Evolutionary conservation across 2,329 filamentous ascomycete species (phyloP), one percentile per base, ranked within the genome.

Genomic region (Penicillium frequentans): DNA sequence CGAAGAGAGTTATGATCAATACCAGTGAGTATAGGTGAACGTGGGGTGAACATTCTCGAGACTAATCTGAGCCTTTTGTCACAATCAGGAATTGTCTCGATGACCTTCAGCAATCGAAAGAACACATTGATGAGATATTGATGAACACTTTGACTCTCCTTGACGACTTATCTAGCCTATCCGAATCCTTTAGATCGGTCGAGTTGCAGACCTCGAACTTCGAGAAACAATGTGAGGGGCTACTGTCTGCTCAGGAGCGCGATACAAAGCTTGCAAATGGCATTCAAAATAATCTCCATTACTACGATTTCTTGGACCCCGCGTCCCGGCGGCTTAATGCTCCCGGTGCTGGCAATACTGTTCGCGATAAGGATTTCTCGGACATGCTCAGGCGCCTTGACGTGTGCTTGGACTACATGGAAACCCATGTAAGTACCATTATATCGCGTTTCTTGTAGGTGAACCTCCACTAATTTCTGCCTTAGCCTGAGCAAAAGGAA

Each of bases 121-220:
- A 88, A 19, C 91, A 98, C 74, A 83, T 99, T 42, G 88, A 92
- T 61, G 84, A 85, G 42, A 82, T 99, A 14, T 83, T 97, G 24
- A 79, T 84, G 27, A 91, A 92, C 70, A 92, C 93, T 1, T 85
- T 90, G 54, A 84, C 84, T 19, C 89, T 92, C 0, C 81, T 99
- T 39, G 82, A 86, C 44, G 81, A 96, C 19, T 82, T 99, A 27
- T 88, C 90, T 16, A 86, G 84, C 0, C 82, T 99, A 16, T 93
- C 93, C 14, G 85, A 88, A 66, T 93, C 93, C 5, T 99, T 99
- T 78, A 87, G 88, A 64, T 82, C 88, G 0, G 93, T 99, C 49
- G 92, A 97, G 67, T 81, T 85, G 10, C 93, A 98, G 76, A 99
- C 95, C 0, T 90, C 89, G n/a, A 88, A 90, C 14, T 98, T 99